Conservation (phyloP, 2,329 filamentous ascomycete species). For the Fusarium aywerte region DNA sequence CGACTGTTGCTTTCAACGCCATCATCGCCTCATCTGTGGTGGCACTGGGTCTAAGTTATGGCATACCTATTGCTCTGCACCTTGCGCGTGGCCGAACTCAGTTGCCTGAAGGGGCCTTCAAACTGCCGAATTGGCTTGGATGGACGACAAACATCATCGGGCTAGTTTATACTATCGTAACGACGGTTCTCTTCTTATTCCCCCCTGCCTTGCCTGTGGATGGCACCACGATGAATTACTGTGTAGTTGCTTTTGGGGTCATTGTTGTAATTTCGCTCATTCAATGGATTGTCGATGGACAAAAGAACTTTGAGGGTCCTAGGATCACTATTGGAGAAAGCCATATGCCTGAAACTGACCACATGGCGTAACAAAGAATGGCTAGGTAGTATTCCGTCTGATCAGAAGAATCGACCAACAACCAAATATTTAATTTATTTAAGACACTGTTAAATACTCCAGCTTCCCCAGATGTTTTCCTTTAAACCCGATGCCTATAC, state of each 20-base stretch:
- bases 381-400: too few species aligned
- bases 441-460: too few species aligned
- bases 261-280: constrained; percentile 56
- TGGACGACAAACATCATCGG: constrained; percentile 57
- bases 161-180: constrained; percentile 71
- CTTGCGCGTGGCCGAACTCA: constrained; percentile 71
- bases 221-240: constrained; percentile 73
- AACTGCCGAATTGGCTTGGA: constrained; percentile 50
- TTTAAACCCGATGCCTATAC: too few species aligned
- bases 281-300: constrained; percentile 59
- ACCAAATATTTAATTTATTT: too few species aligned
- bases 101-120: constrained; percentile 63
- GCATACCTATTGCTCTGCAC: constrained; percentile 77
- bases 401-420: too few species aligned
- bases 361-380: neutral
- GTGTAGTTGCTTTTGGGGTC: constrained; percentile 58
- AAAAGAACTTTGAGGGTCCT: constrained; percentile 53
- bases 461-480: rapidly evolving
- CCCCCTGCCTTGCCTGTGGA: constrained; percentile 73
- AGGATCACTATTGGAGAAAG: constrained; percentile 13
- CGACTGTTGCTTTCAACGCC: constrained; percentile 72
- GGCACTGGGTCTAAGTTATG: constrained; percentile 77
- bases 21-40: constrained; percentile 78
- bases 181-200: constrained; percentile 78
- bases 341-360: neutral